Evolutionary conservation across 176 grass and related monocot genomes (phyloP), one percentile per base, ranked within the genome.

Genomic region (Paspalum vaginatum): DNA sequence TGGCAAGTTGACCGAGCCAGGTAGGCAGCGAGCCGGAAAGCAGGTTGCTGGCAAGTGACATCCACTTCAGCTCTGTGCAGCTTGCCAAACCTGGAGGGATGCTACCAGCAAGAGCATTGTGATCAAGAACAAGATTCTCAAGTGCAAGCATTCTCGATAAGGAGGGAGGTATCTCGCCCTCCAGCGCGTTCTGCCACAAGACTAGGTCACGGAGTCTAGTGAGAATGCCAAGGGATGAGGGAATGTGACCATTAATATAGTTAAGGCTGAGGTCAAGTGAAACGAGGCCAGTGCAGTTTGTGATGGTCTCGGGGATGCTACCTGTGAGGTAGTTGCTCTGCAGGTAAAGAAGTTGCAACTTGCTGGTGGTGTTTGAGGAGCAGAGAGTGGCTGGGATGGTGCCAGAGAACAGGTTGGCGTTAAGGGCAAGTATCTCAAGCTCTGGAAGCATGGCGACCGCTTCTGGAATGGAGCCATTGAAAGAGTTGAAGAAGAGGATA

Each of bases 361-460:
- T 72, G 13, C 54, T 76, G 40, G 1, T 49, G 18, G 61, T 10
- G 4, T 39, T 83, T 17, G 39, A 2, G 6, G 44, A 52, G 55
- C 91, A 93, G 8, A 93, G 78, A 60, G 71, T 20, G 24, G 26
- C 2, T 0, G 91, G 91, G 47, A 94, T 84, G 0, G 74, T n/a
- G 5, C 88, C 85, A 0, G 79, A 85, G 11, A 94, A 45, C 55
- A 58, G 12, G 40, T 94, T 94, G 11, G 88, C 88, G 55, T 82
- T 88, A 63, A 94, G 88, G 55, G 90, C 91, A 24, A 94, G 83
- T 37, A 94, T 59, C 48, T 88, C 79, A 6, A 90, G 85, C 50
- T 47, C 61, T 0, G 85, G 40, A 63, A 88, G 78, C 17, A 45
- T 52, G 18, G 69, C 61, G 68, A 94, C n/a, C 8, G 57, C 70